Percentiles rank a stretch among this genome's conserved stretches.
Evolutionary conservation across 139 green algal species (phyloP).

Genomic region (Coelastrella sp.): DNA sequence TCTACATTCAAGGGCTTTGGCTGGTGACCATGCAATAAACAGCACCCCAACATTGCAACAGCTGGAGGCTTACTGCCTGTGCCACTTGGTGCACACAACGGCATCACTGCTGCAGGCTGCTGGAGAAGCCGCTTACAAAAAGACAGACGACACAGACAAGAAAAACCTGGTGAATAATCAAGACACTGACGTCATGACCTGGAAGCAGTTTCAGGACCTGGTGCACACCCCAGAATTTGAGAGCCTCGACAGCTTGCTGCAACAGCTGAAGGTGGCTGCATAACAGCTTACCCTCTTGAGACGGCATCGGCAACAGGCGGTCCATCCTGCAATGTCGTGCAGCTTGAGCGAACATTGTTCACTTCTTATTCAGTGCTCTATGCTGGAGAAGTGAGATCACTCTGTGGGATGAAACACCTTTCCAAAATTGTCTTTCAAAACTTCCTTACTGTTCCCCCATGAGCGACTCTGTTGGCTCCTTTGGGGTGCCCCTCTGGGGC

Average conservation of each 20-base stretch:
- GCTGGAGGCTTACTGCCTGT: background rate
- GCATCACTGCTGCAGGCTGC: background rate
- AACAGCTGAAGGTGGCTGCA: background rate
- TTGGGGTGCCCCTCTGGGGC: too few relatives aligned
- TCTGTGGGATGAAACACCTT: too few relatives aligned
- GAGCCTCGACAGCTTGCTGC: background rate
- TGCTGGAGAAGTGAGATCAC: too few relatives aligned
- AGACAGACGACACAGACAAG: background rate
- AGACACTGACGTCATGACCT: background rate
- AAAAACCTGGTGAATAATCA: background rate
- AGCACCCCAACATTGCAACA: background rate
- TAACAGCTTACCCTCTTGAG: background rate
- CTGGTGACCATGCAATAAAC: background rate
- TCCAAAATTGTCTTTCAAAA: too few relatives aligned
- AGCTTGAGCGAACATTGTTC: too few relatives aligned
- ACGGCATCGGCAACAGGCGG: too few relatives aligned
- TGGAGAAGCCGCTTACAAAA: background rate
- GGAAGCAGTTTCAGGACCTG: background rate
- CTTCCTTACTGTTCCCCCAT: too few relatives aligned
- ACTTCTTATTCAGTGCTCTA: too few relatives aligned
- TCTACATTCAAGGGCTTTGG: background rate
- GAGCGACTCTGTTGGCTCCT: too few relatives aligned
- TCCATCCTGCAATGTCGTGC: too few relatives aligned
- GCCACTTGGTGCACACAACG: background rate
- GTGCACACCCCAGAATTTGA: background rate